Evolutionary conservation across 2,329 filamentous ascomycete species (phyloP), one percentile per base, ranked within the genome.

Genomic region (Zymoseptoria brevis): DNA sequence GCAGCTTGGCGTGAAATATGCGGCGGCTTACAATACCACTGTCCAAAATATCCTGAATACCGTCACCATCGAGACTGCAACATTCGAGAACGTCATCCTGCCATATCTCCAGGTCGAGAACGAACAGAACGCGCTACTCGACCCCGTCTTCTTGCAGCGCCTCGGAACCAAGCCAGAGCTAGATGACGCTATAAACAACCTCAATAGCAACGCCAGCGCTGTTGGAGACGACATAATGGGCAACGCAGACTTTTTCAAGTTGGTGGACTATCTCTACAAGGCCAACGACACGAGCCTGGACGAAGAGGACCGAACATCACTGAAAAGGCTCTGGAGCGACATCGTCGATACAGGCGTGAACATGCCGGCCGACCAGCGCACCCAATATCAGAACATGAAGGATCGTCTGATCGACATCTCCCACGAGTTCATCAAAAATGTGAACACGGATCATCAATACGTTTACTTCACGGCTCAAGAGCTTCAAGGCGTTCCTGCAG

Each of bases 381-480:
- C 8, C 16, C 45, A n/a, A 19, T 81, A 82, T 22, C 87, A 87
- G 1, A 75, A 80, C 4, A 79, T 89, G 76, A 77, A 87, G 62
- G 87, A 90, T 64, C 82, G 87, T 54, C 77, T 93, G 55, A 87
- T 83, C 65, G 81, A 86, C 71, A 82, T 92, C 64, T 79, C 81
- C 68, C 89, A 90, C 58, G 79, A 84, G 61, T 89, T 88, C 73
- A 82, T 86, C 68, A 89, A 89, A 76, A 87, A 86, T 66, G 76
- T 92, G 57, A 90, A 90, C 68, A 87, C 91, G 72, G 88, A 92
- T 75, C 85, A 85, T 66, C 86, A 86, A 16, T 86, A 84, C 2
- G 76, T 90, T 55, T 93, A 88, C 87, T 88, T 92, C 67, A 87
- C 86, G 0, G 78, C 75, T 2, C 81, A 87, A 62, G 83, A 92